Base-by-base conservation (phyloP, 352 stramenopile species). In the Phytophthora colocasiae region DNA sequence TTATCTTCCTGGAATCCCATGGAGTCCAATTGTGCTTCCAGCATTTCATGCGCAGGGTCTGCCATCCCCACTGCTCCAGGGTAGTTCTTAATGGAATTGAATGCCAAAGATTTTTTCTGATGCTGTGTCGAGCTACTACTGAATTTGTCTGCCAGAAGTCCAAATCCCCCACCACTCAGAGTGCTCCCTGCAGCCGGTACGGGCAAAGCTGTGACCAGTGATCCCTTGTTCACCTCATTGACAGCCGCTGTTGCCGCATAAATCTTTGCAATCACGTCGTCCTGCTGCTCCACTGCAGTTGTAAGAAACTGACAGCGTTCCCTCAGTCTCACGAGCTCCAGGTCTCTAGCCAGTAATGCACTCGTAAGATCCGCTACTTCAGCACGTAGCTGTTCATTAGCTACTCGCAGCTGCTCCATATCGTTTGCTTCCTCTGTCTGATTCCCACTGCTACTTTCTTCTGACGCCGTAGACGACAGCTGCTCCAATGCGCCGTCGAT, bases 261-360 rank as follows among this genome's bases (percentile, higher is more conserved):
- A 63, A 94, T 93, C 60, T 91, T 88, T 24, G 84, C 85, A 38
- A 94, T 90, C 11, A 87, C 82, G 45, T 84, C 79, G 63, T 94
- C 86, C 63, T 93, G 85, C 60, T 93, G 79, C 48, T 91, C 82
- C 29, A 94, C 77, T 8, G 85, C 80, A 26, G 69, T 67, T 10
- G 78, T 65, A 1, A 96, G 71, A 34, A 83, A 75, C 46, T 86
- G 68, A 40, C 85, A 93, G 47, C 85, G 82, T 49, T 93, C 88
- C 0, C 76, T 73, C 32, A 96, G 62, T 24, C 73, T 57, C 43
- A 68, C 69, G 22, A 96, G 81, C 71, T 96, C 85, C 67, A 93
- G 78, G 56, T 96, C 88, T 11, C 86, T 64, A 29, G 81, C 86
- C 40, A 92, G 77, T 22, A 96, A 64, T 17, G 86, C 83, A 15